These are phyloP conservation scores for Theileria equi DNA, from an alignment of 169 alveolate genomes.

Conservation along the genomic window DNA sequence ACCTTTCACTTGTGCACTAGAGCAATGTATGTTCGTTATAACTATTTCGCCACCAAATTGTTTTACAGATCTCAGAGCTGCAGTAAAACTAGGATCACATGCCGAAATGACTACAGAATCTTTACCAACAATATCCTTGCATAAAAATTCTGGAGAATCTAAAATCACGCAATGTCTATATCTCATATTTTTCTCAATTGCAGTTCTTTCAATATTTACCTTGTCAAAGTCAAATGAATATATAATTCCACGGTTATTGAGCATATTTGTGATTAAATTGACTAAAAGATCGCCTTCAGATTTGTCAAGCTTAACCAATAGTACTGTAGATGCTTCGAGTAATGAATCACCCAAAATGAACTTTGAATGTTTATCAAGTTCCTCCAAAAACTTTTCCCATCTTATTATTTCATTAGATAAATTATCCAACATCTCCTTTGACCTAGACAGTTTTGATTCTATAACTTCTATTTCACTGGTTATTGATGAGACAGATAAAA, in stretches of 20 bases:
- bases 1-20: slow-evolving; percentile 81
- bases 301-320: slow-evolving; percentile 93
- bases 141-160: slow-evolving; percentile 91
- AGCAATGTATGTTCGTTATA: slow-evolving; percentile 95
- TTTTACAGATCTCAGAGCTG: slow-evolving; percentile 92
- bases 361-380: slow-evolving; percentile 56
- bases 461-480: slow-evolving; percentile 91
- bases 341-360: slow-evolving; percentile 92
- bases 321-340: slow-evolving; percentile 91
- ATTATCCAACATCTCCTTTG: slow-evolving; percentile 81
- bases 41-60: slow-evolving; percentile 91
- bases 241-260: slow-evolving; percentile 29
- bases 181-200: slow-evolving; percentile 48
- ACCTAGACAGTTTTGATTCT: slow-evolving; percentile 88
- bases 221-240: slow-evolving; percentile 60
- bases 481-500: slow-evolving; percentile 87
- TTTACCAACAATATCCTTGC: slow-evolving; percentile 88
- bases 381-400: slow-evolving; percentile 86
- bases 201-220: slow-evolving; percentile 61
- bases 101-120: slow-evolving; percentile 89
- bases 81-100: slow-evolving; percentile 94
- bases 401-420: slow-evolving; percentile 88
- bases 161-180: slow-evolving; percentile 81
- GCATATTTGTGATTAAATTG: slow-evolving; percentile 1
- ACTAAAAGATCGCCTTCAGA: slow-evolving; percentile 77